A percentile compares a stretch with the other conserved stretches of the same genome.
phyloP scores from a whole-genome alignment of 805 yeast species.

The Candida endomychidarum region DNA sequence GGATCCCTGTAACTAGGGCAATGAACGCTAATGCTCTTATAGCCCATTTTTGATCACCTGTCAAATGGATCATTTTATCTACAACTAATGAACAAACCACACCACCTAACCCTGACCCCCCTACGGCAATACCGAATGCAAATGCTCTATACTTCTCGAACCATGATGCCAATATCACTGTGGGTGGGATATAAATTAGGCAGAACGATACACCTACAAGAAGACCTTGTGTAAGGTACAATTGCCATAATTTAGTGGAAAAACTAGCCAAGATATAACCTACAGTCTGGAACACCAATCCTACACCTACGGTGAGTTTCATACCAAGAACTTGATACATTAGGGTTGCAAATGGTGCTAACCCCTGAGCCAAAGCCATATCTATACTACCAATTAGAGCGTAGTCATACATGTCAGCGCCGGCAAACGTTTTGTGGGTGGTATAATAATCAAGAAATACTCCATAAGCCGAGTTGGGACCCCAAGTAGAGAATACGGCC shows the following conservation, averaged over 20 bases:
- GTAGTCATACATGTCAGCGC: constrained; percentile 45
- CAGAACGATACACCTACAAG: constrained; percentile 50
- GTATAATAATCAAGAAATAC: constrained; percentile 55
- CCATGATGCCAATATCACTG: constrained; percentile 49
- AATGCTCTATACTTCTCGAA: constrained; percentile 44
- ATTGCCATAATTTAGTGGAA: constrained; percentile 50
- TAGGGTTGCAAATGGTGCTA: constrained; percentile 53
- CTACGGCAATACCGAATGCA: constrained; percentile 48
- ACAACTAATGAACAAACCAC: constrained; percentile 45
- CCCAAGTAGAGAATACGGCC: constrained; percentile 51
- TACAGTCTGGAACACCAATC: constrained; percentile 43
- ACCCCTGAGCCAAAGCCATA: constrained; percentile 55
- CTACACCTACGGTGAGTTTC: constrained; percentile 45
- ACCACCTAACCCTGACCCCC: constrained; percentile 57
- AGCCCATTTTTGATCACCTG: constrained; percentile 48
- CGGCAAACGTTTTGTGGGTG: constrained; percentile 32
- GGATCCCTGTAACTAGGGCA: constrained; percentile 31
- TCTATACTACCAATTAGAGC: constrained; percentile 53
- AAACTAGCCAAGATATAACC: constrained; percentile 53
- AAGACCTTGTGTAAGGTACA: constrained; percentile 53
- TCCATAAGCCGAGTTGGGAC: constrained; percentile 59
- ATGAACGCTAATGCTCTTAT: constrained; percentile 39
- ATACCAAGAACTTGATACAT: constrained; percentile 51
- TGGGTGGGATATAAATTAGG: constrained; percentile 43
- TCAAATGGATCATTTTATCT: constrained; percentile 35